A percentile compares a stretch with the other conserved stretches of the same genome.
Conservation (phyloP, 2,329 filamentous ascomycete genomes). For the Harringtonia lauricola region DNA sequence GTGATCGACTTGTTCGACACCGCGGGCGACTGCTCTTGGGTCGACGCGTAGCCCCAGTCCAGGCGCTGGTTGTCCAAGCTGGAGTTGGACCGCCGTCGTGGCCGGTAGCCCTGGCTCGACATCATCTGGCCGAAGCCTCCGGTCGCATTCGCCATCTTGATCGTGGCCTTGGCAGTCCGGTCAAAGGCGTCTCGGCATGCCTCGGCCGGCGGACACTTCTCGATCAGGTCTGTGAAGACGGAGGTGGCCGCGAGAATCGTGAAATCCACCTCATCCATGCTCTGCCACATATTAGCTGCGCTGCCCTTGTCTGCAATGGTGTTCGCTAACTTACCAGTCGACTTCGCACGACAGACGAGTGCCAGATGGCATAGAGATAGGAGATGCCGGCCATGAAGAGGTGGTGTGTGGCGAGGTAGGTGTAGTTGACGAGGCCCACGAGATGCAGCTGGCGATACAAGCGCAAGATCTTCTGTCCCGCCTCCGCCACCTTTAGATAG, state of each 20-base stretch:
- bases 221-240: conserved; percentile 80
- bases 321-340: conserved; percentile 53
- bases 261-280: conserved; percentile 94
- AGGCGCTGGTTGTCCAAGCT: conserved; percentile 14
- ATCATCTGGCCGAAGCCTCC: conserved; percentile 58
- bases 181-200: conserved; percentile 92
- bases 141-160: conserved; percentile 86
- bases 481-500: conserved; percentile 89
- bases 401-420: conserved; percentile 89
- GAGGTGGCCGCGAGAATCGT: conserved; percentile 89
- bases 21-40: conserved; percentile 2
- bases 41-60: conserved; percentile 9
- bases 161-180: conserved; percentile 86
- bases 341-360: conserved; percentile 79
- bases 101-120: conserved; percentile 3
- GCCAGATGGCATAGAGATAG: conserved; percentile 95
- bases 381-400: conserved; percentile 96
- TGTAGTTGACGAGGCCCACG: conserved; percentile 86
- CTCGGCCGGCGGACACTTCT: conserved; percentile 91
- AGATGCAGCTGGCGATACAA: conserved; percentile 85
- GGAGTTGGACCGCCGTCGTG: conserved; percentile 16
- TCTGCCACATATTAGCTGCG: conserved; percentile 31
- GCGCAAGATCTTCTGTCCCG: conserved; percentile 83
- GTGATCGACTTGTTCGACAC: conserved; percentile 11
- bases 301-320: neutral